Evolutionary conservation across 2,329 filamentous ascomycete species (phyloP).

Genomic region (Fusarium hostae): DNA sequence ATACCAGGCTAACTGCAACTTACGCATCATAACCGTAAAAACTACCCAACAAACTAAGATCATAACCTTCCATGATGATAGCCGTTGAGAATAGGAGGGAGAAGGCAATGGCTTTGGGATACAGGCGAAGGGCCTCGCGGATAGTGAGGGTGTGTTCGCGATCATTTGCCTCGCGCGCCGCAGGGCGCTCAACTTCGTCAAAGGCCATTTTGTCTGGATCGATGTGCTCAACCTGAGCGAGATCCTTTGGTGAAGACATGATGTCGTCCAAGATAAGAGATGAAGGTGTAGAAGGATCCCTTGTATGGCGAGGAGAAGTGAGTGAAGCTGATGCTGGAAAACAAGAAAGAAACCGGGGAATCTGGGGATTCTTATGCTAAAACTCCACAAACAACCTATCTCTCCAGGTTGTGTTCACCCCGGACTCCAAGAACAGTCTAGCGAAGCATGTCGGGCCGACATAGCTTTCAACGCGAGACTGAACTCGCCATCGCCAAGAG

Average conservation of each 20-base stretch:
- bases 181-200: slow-evolving; percentile 11
- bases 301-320: background rate
- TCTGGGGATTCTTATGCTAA: slow-evolving; percentile 25
- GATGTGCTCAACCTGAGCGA: slow-evolving; percentile 22
- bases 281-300: background rate
- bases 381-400: slow-evolving; percentile 10
- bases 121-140: slow-evolving; percentile 52
- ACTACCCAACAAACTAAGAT: slow-evolving; percentile 42
- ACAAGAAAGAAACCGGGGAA: slow-evolving; percentile 4
- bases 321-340: background rate
- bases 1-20: slow-evolving; percentile 42
- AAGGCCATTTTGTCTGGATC: slow-evolving; percentile 13
- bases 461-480: background rate
- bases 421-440: background rate
- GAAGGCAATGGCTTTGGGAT: slow-evolving; percentile 51
- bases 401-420: slow-evolving; percentile 4
- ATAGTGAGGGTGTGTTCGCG: slow-evolving; percentile 48
- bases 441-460: slow-evolving; percentile 11
- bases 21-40: slow-evolving; percentile 47
- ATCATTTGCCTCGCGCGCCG: slow-evolving; percentile 15
- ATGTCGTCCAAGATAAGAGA: background rate
- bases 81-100: slow-evolving; percentile 52
- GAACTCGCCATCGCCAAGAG: slow-evolving; percentile 7
- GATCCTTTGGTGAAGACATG: slow-evolving; percentile 16
- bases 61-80: slow-evolving; percentile 53